Evolutionary conservation across 257 asterid genomes (phyloP).

Genomic region (Capsicum baccatum): DNA sequence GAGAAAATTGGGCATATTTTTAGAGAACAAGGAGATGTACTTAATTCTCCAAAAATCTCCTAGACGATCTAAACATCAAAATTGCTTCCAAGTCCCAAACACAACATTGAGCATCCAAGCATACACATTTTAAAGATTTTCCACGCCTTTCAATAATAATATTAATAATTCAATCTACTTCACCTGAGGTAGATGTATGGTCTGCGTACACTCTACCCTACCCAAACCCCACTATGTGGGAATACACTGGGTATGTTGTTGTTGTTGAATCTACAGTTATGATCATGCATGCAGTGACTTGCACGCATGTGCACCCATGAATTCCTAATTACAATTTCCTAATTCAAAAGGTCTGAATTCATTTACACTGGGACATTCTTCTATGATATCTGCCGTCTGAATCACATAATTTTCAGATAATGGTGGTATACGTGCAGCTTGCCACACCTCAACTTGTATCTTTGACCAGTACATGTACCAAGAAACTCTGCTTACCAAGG

Average conservation of each 20-base stretch:
- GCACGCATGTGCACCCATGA: neutral
- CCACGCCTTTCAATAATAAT: neutral
- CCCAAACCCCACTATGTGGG: no score
- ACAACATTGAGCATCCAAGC: neutral
- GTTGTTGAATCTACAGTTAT: neutral
- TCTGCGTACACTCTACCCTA: no score
- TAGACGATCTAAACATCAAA: neutral
- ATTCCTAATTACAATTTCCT: neutral
- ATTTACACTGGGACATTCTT: neutral
- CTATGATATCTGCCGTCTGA: neutral
- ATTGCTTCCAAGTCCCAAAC: neutral
- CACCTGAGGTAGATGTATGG: no score
- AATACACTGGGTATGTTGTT: no score
- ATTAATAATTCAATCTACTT: neutral
- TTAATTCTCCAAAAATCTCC: neutral
- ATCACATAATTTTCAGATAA: neutral
- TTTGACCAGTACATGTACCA: neutral
- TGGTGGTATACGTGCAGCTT: neutral
- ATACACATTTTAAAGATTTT: neutral
- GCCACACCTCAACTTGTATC: neutral
- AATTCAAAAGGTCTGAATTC: neutral
- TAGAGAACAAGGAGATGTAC: neutral
- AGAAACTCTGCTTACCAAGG: neutral
- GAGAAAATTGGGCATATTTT: neutral
- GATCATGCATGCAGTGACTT: neutral